Conservation (phyloP, 2,329 filamentous ascomycete genomes). For the Colletotrichum sp. region DNA sequence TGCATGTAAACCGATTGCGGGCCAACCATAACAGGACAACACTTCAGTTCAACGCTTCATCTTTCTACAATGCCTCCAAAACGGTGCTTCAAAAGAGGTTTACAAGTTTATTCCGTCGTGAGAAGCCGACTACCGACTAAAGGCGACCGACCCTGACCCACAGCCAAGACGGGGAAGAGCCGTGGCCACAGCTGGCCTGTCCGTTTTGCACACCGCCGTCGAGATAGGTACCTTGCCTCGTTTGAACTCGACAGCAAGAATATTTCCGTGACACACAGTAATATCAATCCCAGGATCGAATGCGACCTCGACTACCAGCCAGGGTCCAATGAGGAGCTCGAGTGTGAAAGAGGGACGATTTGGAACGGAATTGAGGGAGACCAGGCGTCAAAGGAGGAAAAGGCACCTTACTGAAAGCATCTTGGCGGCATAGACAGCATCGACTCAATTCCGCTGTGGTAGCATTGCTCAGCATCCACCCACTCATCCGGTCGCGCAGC, state of each 20-base stretch:
- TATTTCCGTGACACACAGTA: constrained; percentile 11
- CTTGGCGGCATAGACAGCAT: not conserved
- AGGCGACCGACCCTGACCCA: not conserved
- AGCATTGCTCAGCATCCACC: not conserved
- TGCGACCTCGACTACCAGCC: not conserved
- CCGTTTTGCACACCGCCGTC: not conserved
- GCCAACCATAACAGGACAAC: not conserved
- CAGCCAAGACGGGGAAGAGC: constrained; percentile 4
- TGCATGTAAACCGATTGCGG: not conserved
- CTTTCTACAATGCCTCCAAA: not conserved
- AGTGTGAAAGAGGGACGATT: not conserved
- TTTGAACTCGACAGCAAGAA: not conserved
- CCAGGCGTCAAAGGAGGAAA: not conserved
- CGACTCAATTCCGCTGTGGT: not conserved
- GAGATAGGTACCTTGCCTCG: not conserved
- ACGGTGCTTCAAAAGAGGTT: not conserved
- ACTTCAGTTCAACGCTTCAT: not conserved
- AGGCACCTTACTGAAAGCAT: constrained; percentile 1
- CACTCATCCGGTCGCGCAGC: not conserved
- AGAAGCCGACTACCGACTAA: not conserved
- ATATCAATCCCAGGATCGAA: not conserved
- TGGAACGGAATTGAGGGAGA: not conserved
- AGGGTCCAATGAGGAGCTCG: not conserved
- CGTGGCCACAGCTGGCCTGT: not conserved
- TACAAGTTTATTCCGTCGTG: not conserved